Evolutionary conservation across 2,329 filamentous ascomycete genomes (phyloP), one percentile per base, ranked within the genome.

Genomic region (Calonectria pauciramosa): DNA sequence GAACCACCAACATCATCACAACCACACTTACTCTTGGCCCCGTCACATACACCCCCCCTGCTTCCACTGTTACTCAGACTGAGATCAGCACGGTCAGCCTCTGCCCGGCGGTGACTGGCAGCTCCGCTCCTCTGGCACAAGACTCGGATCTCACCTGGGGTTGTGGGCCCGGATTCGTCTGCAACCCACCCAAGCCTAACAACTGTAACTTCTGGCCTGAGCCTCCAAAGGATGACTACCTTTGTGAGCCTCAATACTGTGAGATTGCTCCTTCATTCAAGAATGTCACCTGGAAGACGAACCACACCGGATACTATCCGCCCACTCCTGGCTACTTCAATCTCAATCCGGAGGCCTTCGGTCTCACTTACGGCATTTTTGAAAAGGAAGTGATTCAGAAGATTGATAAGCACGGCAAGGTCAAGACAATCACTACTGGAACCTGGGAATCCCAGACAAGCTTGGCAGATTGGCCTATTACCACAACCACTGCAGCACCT

Each of bases 331-430:
- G 89, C 4, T 94, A 94, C 81, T 94, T 92, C 84, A 89, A 94
- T 73, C 87, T 94, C n/a, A 86, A 92, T 70, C 86, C 93, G 0
- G 82, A 86, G 1, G 87, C 87, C 0, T 95, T 94, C 72, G 93
- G 92, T 6, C 85, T 94, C 20, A 89, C 87, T 65, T 93, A 91
- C 73, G 89, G 89, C 52, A 92, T 94, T 23, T 94, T 93, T 74
- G 86, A 87, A 26, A 83, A 87, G 30, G 80, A 88, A 7, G 78
- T 85, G 1, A 79, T 87, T 14, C 78, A 86, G 7, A 84, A 84
- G 70, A 81, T 84, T 2, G 70, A 86, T 9, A 77, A 84, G 41
- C 30, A 73, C 34, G 85, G 85, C 32, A 81, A 83, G 13, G 80
- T 85, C 2, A 87, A 83, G 0, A 91, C 89, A 1, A 84, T 88